Percentiles rank a stretch among this genome's conserved stretches.
phyloP scores from a whole-genome alignment of 371 early-diverging fungal species.

The Mucor lusitanicus region DNA sequence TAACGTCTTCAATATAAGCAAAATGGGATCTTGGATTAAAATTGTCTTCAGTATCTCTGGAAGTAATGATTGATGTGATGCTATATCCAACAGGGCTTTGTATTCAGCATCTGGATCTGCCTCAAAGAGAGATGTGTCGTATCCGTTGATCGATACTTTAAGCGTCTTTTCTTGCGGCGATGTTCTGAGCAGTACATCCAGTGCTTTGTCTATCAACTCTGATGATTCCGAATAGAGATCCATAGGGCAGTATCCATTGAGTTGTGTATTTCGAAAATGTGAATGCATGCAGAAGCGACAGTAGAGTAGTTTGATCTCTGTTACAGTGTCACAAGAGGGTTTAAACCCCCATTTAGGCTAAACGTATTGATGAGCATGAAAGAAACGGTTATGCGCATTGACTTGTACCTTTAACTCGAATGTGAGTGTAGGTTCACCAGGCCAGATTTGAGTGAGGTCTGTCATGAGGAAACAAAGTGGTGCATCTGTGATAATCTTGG shows the following conservation, averaged over 20 bases:
- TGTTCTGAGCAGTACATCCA: constrained; percentile 23
- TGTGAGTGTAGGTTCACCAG: constrained; percentile 13
- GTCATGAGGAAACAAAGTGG: constrained; percentile 29
- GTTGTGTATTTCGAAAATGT: constrained; percentile 22
- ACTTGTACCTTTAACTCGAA: constrained; percentile 48
- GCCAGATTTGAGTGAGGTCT: constrained; percentile 34
- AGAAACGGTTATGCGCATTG: background rate
- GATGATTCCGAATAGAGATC: constrained; percentile 52
- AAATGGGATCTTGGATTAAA: constrained; percentile 38
- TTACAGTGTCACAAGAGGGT: constrained; percentile 41
- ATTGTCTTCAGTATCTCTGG: constrained; percentile 18
- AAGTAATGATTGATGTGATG: background rate
- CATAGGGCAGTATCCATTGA: constrained; percentile 54
- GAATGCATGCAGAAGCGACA: constrained; percentile 69
- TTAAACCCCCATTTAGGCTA: constrained; percentile 70
- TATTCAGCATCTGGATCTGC: background rate
- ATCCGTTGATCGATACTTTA: constrained; percentile 30
- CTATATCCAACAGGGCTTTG: background rate
- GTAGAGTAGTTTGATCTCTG: constrained; percentile 8
- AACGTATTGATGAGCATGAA: background rate
- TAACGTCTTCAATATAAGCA: constrained; percentile 32
- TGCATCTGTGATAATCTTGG: constrained; percentile 16
- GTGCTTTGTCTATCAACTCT: constrained; percentile 29
- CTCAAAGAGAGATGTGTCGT: background rate
- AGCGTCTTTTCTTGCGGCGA: constrained; percentile 38